phyloP scores from a whole-genome alignment of 2,329 filamentous ascomycete genomes.

The Diplodia scrobiculata region DNA sequence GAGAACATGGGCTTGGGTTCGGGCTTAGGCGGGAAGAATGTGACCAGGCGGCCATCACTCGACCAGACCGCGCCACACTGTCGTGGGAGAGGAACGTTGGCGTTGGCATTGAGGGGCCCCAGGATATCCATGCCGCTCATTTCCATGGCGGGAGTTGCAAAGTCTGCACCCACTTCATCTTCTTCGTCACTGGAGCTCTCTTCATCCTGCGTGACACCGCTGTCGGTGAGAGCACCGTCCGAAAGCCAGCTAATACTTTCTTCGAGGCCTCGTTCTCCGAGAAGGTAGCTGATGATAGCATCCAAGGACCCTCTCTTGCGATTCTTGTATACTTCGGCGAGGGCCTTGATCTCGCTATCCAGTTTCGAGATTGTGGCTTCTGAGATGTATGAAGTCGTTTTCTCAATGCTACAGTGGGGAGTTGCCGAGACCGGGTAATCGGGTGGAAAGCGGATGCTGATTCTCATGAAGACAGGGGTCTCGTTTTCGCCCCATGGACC shows the following conservation, averaged over 20 bases:
- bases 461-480: slow-evolving; percentile 57
- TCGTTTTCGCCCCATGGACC: slow-evolving; percentile 61
- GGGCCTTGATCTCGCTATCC: slow-evolving; percentile 55
- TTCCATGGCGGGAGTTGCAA: slow-evolving; percentile 48
- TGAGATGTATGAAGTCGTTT: slow-evolving; percentile 57
- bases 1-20: slow-evolving; percentile 53
- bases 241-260: slow-evolving; percentile 59
- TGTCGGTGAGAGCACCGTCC: slow-evolving; percentile 57
- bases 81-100: slow-evolving; percentile 65
- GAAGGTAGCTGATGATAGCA: slow-evolving; percentile 61
- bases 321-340: slow-evolving; percentile 58
- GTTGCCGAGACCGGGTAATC: slow-evolving; percentile 57
- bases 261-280: slow-evolving; percentile 61
- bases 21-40: slow-evolving; percentile 59
- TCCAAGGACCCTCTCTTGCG: slow-evolving; percentile 61
- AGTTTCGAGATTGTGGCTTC: slow-evolving; percentile 55
- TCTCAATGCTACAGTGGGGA: slow-evolving; percentile 58
- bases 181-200: slow-evolving; percentile 86
- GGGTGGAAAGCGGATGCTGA: slow-evolving; percentile 60
- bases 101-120: slow-evolving; percentile 60
- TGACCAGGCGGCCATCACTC: slow-evolving; percentile 59
- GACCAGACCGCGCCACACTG: slow-evolving; percentile 61
- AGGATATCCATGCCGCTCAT: slow-evolving; percentile 56
- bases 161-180: slow-evolving; percentile 54
- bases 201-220: slow-evolving; percentile 50